A percentile compares a stretch with the other conserved stretches of the same genome.
Evolutionary conservation across 2,329 filamentous ascomycete genomes (phyloP).

Genomic region (Apiospora phragmitis): DNA sequence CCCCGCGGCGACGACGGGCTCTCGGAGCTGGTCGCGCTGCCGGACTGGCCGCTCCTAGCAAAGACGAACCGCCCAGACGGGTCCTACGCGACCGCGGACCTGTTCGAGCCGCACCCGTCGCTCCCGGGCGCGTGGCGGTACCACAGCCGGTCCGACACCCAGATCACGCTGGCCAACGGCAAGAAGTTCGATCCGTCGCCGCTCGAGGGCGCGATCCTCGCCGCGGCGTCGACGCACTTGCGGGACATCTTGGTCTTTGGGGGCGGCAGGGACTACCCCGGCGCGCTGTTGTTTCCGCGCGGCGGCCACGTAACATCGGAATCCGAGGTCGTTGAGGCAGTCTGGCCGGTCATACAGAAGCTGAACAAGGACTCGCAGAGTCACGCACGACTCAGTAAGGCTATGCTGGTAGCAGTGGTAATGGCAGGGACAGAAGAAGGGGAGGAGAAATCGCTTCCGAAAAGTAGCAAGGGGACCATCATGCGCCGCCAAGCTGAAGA

Average conservation of each 20-base stretch:
- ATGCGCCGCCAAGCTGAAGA: conserved; percentile 53
- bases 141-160: conserved; percentile 60
- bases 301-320: conserved; percentile 26
- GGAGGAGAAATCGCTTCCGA: conserved; percentile 41
- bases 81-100: conserved; percentile 62
- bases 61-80: conserved; percentile 60
- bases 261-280: conserved; percentile 54
- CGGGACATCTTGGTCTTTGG: conserved; percentile 63
- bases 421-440: conserved; percentile 24
- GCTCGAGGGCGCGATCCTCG: conserved; percentile 56
- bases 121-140: conserved; percentile 61
- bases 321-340: conserved; percentile 38
- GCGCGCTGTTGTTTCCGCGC: conserved; percentile 53
- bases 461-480: conserved; percentile 64
- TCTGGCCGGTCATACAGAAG: conserved; percentile 45
- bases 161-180: conserved; percentile 62
- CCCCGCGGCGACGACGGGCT: conserved; percentile 40
- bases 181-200: conserved; percentile 69
- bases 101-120: conserved; percentile 56
- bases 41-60: conserved; percentile 59
- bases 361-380: conserved; percentile 50
- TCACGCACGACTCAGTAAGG: conserved; percentile 49
- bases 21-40: conserved; percentile 55
- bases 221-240: conserved; percentile 41
- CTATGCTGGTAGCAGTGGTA: conserved; percentile 53